A percentile compares a stretch with the other conserved stretches of the same genome.
Conservation (phyloP, 805 yeast species). For the Scheffersomyces stipitis region DNA sequence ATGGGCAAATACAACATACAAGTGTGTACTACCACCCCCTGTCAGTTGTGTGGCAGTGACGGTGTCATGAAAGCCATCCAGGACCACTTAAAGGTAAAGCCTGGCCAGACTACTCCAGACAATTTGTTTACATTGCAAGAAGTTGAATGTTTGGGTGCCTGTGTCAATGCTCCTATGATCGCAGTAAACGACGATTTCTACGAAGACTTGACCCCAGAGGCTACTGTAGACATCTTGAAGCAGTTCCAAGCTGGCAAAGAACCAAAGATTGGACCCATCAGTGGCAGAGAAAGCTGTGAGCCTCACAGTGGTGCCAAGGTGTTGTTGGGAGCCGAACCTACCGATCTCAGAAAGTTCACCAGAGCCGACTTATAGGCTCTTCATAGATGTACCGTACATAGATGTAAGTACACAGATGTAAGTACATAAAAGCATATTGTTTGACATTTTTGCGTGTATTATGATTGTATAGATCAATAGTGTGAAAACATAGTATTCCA, state of each 20-base stretch:
- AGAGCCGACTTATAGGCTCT: slow-evolving; percentile 70
- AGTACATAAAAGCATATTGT: too few relatives aligned
- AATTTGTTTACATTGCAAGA: slow-evolving; percentile 78
- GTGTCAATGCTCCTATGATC: slow-evolving; percentile 88
- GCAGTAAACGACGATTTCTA: slow-evolving; percentile 80
- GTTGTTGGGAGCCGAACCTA: slow-evolving; percentile 60
- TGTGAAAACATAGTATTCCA: too few relatives aligned
- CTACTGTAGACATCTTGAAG: slow-evolving; percentile 58
- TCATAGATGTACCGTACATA: too few relatives aligned
- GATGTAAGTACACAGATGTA: too few relatives aligned
- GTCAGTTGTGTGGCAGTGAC: slow-evolving; percentile 82
- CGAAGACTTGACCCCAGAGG: slow-evolving; percentile 76
- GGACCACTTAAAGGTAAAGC: slow-evolving; percentile 58
- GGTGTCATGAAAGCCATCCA: slow-evolving; percentile 71
- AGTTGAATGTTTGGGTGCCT: slow-evolving; percentile 90
- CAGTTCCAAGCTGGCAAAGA: slow-evolving; percentile 63
- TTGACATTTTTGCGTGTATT: too few relatives aligned
- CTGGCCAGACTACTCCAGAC: slow-evolving; percentile 78
- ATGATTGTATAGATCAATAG: too few relatives aligned
- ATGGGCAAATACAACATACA: slow-evolving; percentile 83
- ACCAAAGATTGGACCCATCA: slow-evolving; percentile 64
- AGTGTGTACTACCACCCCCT: slow-evolving; percentile 88
- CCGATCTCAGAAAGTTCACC: slow-evolving; percentile 66
- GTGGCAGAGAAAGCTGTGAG: slow-evolving; percentile 71
- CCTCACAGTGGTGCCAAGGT: slow-evolving; percentile 71